Evolutionary conservation across 371 early-diverging fungal genomes (phyloP), one percentile per base, ranked within the genome.

Genomic region (Entomophthora muscae): DNA sequence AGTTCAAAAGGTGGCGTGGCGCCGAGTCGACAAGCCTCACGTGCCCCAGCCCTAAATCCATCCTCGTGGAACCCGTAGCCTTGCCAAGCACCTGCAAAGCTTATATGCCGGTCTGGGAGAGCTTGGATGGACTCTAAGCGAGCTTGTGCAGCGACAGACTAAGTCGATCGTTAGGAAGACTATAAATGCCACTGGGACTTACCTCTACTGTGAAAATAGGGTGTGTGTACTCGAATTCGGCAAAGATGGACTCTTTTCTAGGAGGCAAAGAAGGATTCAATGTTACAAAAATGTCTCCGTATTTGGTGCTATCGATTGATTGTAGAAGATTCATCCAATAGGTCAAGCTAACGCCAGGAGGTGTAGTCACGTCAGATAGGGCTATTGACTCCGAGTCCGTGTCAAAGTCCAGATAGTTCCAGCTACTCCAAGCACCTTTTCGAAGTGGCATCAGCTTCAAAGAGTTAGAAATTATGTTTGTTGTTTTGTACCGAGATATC

Each of bases 61-160:
- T 83, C 83, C 66, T 82, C 82, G 61, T 83, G 83, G 70, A 83
- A 83, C 3, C 82, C 82, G 63, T 82, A 81, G 54, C 76, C 74
- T 1, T 77, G 73, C 83, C 83, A 83, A 12, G 83, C 83, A 27
- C 83, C 83, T 24, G 70, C 68, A 65, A 74, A 73, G 13, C 54
- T 51, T n/a, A 66, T 66, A 28, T 65, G 64, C 1, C 65, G 64
- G 32, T 66, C 31, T 28, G 55, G 53, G 10, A 74, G 2, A 66
- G 68, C 32, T 68, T 72, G 63, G 66, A 61, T 51, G 51, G 26
- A 54, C 52, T 61, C 42, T 17, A 71, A 32, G 27, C 30, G 52
- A 24, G 21, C 13, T 57, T 71, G 72, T 29, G 67, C 67, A 10
- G 32, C 54, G 30, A 67, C 58, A 3, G 53, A 59, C 59, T 64